These are phyloP conservation scores for Arctium minus DNA, from an alignment of 129 eudicot genomes.

Conservation along the genomic window DNA sequence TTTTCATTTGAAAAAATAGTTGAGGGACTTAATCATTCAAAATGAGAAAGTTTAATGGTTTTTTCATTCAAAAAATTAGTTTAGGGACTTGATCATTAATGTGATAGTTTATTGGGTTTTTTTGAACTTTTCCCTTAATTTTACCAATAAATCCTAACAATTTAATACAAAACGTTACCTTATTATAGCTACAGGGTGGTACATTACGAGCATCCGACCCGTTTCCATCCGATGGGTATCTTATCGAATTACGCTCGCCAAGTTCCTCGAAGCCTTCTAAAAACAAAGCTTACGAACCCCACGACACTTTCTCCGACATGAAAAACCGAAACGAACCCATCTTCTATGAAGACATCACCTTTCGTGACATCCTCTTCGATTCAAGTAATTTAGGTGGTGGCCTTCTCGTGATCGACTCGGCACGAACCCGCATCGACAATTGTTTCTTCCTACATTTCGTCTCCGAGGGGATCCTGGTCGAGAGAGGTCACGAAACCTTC, in stretches of 20 bases:
- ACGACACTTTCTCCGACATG: constrained; percentile 7
- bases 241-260: constrained; percentile 55
- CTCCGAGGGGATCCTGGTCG: constrained; percentile 59
- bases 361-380: constrained; percentile 68
- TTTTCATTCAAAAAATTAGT: no score
- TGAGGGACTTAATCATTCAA: no score
- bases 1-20: no score
- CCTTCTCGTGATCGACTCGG: constrained; percentile 51
- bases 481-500: constrained; percentile 73
- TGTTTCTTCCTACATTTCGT: constrained; percentile 66
- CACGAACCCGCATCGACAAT: constrained; percentile 47
- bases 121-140: no score
- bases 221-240: constrained; percentile 57
- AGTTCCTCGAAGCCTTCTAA: constrained; percentile 18
- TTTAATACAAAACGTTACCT: no score
- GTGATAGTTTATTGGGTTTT: no score
- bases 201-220: constrained; percentile 50
- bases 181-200: constrained; percentile 55
- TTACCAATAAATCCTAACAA: no score
- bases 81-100: no score
- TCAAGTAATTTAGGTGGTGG: constrained; percentile 60
- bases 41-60: no score
- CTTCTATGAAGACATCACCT: constrained; percentile 61
- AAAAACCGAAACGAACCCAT: constrained; percentile 30
- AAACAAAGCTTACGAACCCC: not conserved